These are phyloP conservation scores for Galium porrigens DNA, from an alignment of 305 asterid species.

Conservation along the genomic window DNA sequence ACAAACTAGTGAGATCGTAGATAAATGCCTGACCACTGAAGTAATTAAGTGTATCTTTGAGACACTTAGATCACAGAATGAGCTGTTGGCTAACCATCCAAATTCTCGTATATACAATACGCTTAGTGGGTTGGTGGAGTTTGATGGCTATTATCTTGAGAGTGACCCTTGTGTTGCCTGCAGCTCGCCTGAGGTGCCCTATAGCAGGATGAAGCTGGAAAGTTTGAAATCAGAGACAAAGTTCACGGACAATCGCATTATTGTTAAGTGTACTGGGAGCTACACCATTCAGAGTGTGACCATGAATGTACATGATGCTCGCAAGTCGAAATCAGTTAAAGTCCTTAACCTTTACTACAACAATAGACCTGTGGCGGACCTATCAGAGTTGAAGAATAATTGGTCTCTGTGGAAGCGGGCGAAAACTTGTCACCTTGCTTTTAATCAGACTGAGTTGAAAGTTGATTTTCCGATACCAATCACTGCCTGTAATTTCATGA, in stretches of 20 bases:
- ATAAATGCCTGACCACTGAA: slow-evolving; percentile 77
- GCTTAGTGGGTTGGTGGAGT: slow-evolving; percentile 93
- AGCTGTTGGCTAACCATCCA: slow-evolving; percentile 99
- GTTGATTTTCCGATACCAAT: slow-evolving; percentile 94
- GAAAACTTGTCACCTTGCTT: slow-evolving; percentile 81
- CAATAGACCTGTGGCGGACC: slow-evolving; percentile 93
- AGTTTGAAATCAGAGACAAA: slow-evolving; percentile 93
- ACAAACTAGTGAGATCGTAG: slow-evolving; percentile 52
- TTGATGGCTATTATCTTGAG: slow-evolving; percentile 99
- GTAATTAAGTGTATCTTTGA: slow-evolving; percentile 69
- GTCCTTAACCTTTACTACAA: slow-evolving; percentile 93
- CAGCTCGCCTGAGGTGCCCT: slow-evolving; percentile 98
- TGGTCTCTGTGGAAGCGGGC: slow-evolving; percentile 99
- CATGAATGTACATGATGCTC: slow-evolving; percentile 97
- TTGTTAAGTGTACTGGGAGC: slow-evolving; percentile 99
- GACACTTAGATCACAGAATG: slow-evolving; percentile 90
- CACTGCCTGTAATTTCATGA: slow-evolving; percentile 96
- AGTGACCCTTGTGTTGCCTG: slow-evolving; percentile 99
- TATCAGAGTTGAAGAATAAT: slow-evolving; percentile 89
- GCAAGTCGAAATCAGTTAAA: slow-evolving; percentile 94
- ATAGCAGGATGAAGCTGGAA: slow-evolving; percentile 94
- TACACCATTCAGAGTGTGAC: slow-evolving; percentile 94
- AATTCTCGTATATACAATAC: slow-evolving; percentile 97
- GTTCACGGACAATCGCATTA: slow-evolving; percentile 95
- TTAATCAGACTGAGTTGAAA: slow-evolving; percentile 90